Evolutionary conservation across 805 yeast genomes (phyloP), one percentile per base, ranked within the genome.

Genomic region (Yamadazyma tumulicola): DNA sequence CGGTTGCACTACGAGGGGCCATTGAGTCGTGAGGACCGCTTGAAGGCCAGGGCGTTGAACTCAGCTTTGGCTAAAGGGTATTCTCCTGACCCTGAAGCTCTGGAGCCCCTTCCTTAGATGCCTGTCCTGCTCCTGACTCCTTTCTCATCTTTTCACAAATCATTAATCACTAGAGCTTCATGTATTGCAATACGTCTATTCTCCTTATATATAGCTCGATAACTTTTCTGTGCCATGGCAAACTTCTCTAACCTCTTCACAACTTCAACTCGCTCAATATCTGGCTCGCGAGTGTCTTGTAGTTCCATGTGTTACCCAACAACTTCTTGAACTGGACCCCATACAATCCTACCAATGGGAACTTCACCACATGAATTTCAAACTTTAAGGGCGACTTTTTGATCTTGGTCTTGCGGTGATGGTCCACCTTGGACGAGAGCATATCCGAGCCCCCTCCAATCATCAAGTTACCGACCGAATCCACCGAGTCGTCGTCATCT

Each of bases 291-390:
- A 89, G 68, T 7, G 88, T 81, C 66, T 91, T 89, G 63, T 89
- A 89, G 63, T 83, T 77, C 97, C 97, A 89, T 1, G 96, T 86
- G 56, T 91, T 88, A 51, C 97, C 97, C 38, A 85, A 74, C 19
- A 89, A 73, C 56, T 89, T 89, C 70, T 91, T 91, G 67, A 89
- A 88, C 57, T 91, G 97, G 31, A 89, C 89, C 59, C 97, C 97
- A 46, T 84, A 88, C 40, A 91, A 68, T 4, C 94, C 87, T 35
- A 89, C 84, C 46, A 89, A 72, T 29, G 96, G 95, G 31, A 89
- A 94, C 55, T 88, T 88, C 26, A 89, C 97, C 43, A 89, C 79
- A 55, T 85, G 88, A 43, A 91, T 85, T 55, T 91, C 97, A 59
- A 89, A 89, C 51, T 83, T 79, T 51, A 91, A 70, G 13, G 95